Conservation (phyloP, 75 land plant genomes). For the Azolla pinnata region DNA sequence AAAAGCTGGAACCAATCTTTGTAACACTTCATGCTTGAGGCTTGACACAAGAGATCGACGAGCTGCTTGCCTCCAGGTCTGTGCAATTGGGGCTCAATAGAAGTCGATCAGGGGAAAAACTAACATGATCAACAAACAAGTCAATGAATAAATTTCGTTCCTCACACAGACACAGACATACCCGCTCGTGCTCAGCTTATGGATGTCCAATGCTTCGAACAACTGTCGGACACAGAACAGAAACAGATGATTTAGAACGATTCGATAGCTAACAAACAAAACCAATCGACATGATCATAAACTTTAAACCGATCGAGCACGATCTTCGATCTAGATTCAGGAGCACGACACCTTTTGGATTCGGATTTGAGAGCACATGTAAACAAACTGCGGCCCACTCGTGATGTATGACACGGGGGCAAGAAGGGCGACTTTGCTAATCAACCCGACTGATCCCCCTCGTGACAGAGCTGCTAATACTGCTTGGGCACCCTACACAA, state of each 20-base stretch:
- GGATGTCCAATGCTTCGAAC: slow-evolving; percentile 1
- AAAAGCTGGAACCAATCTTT: slow-evolving; percentile 1
- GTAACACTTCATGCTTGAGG: slow-evolving; percentile 4
- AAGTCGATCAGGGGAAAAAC: too few relatives aligned
- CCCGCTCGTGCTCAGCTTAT: not conserved
- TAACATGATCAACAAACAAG: too few relatives aligned
- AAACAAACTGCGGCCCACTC: slow-evolving; percentile 54
- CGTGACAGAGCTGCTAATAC: slow-evolving; percentile 49
- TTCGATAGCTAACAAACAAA: too few relatives aligned
- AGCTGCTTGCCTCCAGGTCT: slow-evolving; percentile 2
- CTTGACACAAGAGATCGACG: not conserved
- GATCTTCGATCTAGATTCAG: too few relatives aligned
- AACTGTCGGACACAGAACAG: not conserved
- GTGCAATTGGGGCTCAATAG: too few relatives aligned
- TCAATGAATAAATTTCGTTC: too few relatives aligned
- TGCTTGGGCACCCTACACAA: slow-evolving; percentile 59
- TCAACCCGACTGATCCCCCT: slow-evolving; percentile 28
- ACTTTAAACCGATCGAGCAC: too few relatives aligned
- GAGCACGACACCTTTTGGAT: not conserved
- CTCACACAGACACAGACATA: too few relatives aligned
- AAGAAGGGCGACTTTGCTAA: slow-evolving; percentile 51
- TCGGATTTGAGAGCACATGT: slow-evolving; percentile 19
- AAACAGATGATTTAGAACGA: too few relatives aligned
- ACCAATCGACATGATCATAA: too few relatives aligned
- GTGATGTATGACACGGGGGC: slow-evolving; percentile 68